Base-by-base conservation (phyloP, 1,284 basidiomycete species). In the Afroboletus lepidellus region DNA sequence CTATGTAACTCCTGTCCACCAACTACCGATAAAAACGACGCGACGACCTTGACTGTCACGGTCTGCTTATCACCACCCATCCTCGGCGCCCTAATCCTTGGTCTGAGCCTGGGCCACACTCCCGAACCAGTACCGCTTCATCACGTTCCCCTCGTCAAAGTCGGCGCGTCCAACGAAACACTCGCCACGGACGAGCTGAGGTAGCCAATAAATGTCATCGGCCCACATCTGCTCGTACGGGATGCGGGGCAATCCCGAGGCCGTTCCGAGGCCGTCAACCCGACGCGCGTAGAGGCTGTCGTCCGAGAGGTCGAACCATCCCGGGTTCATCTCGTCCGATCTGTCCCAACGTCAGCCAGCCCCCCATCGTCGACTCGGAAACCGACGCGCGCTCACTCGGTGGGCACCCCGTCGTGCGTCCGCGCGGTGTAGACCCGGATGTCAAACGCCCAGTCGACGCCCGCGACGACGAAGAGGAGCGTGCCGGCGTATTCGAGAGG, bases 381-480 rank as follows among this genome's bases (percentile, higher is more conserved):
- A 5, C 7, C 9, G 1, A 2, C 9, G 60, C 79, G 3, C 9
- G 60, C 79, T 56, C 66, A 88, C 87, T 90, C 88, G 13, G 71
- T 76, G 15, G 84, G 72, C 1, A 61, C 66, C 1, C 86, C 85
- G 8, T 65, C 69, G 51, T 80, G 84, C 30, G 72, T 63, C 1
- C 79, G 74, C 0, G 85, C 84, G 5, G 76, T 73, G 60, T 82
- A 90, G 3, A 90, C 72, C 42, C 85, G 81, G 51, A 90, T 84
- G 48, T 87, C 76, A 57, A 84, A 85, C 1, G 84, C 83, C 64
- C 74, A 76, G 41, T 81, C 77, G 5, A 71, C 64, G 3, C 72
- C 77, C 39, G 77, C 72, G 30, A 66, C 73, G 24, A 81, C 67
- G 64, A 89, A 90, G 50, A 89, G 71, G 16, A 90, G 66, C 3